Base-by-base conservation (phyloP, 495 filamentous ascomycete genomes). In the Aspergillus carlsbadensis region DNA sequence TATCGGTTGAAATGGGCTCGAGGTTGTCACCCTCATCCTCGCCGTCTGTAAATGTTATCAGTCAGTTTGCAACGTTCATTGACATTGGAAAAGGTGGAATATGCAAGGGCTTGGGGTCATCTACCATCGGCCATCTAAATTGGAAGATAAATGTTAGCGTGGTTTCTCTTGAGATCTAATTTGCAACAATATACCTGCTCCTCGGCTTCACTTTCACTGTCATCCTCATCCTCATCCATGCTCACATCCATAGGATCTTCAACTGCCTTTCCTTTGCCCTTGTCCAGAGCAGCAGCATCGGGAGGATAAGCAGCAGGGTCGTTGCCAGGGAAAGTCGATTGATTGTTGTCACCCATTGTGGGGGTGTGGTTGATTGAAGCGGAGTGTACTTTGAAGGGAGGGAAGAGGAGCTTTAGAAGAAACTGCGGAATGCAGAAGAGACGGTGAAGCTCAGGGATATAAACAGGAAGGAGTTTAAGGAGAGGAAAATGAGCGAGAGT, bases 1-100 rank as follows among this genome's bases (percentile, higher is more conserved):
- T 97, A 61, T 82, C 80, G 35, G 81, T 72, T 68, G 95, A 90
- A 70, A 98, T 95, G 70, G 91, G 92, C 69, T 92, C 89, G 76
- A 96, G 84, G 72, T 89, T 86, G 63, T 94, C 90, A 10, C 86
- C 83, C 46, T 89, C 89, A 11, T 89, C 88, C 2, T 87, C 83
- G 10, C 84, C 86, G 54, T 75, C 71, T 70, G 62, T 59, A 66
- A 15, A 35, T 21, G 15, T 2, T 40, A 2, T 26, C n/a, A 26
- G 51, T 64, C 60, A 48, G 41, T 20, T 37, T 52, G 21, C 18
- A 10, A 5, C 3, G 4, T 29, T n/a, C 21, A 26, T n/a, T 14
- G 54, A 46, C 29, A 18, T 10, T n/a, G 10, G 3, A 29, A 11
- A 10, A 6, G 22, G 17, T 14, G 40, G 5, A 14, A 21, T n/a